phyloP scores from a whole-genome alignment of 2,329 filamentous ascomycete species.

The Colletotrichum zoysiae region DNA sequence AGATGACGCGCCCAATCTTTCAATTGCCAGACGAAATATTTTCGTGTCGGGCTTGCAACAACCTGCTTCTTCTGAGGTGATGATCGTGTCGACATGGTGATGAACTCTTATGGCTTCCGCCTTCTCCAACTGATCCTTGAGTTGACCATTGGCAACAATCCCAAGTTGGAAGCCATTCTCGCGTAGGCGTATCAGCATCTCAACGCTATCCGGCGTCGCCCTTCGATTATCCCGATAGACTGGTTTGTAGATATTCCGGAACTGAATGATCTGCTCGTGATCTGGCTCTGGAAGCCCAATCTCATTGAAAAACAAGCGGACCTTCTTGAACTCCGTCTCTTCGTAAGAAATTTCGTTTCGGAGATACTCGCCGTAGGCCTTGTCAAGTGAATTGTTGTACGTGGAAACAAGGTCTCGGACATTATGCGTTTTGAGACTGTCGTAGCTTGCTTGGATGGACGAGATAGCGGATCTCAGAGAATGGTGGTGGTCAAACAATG shows the following conservation, averaged over 20 bases:
- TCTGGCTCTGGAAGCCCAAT: conserved; percentile 10
- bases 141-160: conserved; percentile 21
- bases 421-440: neutral
- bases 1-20: neutral
- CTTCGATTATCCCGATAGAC: neutral
- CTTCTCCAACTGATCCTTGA: conserved; percentile 18
- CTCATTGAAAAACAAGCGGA: neutral
- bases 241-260: conserved; percentile 10
- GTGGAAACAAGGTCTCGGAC: conserved; percentile 7
- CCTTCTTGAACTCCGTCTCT: neutral
- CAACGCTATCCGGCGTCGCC: conserved; percentile 13
- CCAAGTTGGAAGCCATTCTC: conserved; percentile 11
- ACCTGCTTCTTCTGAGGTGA: conserved; percentile 21
- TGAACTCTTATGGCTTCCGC: conserved; percentile 4
- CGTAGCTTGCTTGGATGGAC: neutral
- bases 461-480: conserved; percentile 19
- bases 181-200: conserved; percentile 1
- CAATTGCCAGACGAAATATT: neutral
- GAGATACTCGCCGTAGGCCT: conserved; percentile 16
- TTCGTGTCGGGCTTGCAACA: conserved; percentile 5
- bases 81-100: conserved; percentile 24
- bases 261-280: neutral
- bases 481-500: conserved; percentile 18
- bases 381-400: conserved; percentile 16
- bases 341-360: conserved; percentile 9